Base-by-base conservation (phyloP, 441 rosid genomes). In the Eutrema salsugineum region DNA sequence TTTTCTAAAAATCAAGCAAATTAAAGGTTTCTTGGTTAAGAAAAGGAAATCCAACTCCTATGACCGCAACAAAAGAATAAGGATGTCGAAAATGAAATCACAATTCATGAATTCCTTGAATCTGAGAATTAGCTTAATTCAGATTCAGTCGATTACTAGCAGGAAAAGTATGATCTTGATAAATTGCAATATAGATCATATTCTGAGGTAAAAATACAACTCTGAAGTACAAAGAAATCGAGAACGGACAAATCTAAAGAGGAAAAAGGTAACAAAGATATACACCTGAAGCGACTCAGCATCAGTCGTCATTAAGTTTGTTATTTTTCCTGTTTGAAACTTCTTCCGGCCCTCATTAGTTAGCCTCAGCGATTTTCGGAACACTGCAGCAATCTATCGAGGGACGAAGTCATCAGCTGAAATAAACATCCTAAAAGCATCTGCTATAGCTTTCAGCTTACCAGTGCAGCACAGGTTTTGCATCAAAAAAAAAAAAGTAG, bases 271-370 rank as follows among this genome's bases (percentile, higher is more conserved):
- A 68, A 68, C 17, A 56, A 62, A 69, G 71, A 36, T 70, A 61
- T 79, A 78, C 83, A 78, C 99, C 97, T 96, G 98, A 71, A 96
- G 98, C 68, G 97, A 81, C 79, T 91, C 97, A 75, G 99, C 88
- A 86, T 94, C 99, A 51, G 98, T 91, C 19, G 99, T 94, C 99
- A 96, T 96, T 87, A 96, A 83, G 84, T 96, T 96, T 76, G 99
- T 96, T 77, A 94, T 92, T 83, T 96, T 96, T 72, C 99, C 99
- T 54, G 99, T 78, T 54, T 91, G 83, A 82, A 94, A 91, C 75
- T 85, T 83, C 74, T 79, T 87, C 55, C 99, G 96, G 50, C 92
- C 80, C 81, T 96, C 99, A 30, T 94, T 93, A 46, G 99, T 96
- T 70, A 96, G 78, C 90, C 98, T 86, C 67, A 91, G 83, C 44